A percentile compares a stretch with the other conserved stretches of the same genome.
phyloP scores from a whole-genome alignment of 1,284 basidiomycete species.

The Earliella scabrosa region DNA sequence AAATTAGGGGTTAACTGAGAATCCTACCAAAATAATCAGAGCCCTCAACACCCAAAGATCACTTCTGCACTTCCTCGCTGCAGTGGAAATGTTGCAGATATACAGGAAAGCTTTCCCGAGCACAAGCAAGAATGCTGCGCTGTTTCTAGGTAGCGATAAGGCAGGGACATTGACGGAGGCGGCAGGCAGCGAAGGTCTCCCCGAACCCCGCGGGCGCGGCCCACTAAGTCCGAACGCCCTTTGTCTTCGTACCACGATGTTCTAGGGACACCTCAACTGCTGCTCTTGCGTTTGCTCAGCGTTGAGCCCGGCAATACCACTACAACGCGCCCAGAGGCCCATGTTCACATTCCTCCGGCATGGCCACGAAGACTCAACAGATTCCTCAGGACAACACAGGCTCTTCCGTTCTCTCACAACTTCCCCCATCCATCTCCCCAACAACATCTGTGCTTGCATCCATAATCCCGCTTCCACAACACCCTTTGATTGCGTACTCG shows the following conservation, averaged over 20 bases:
- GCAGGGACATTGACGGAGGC: too few relatives aligned
- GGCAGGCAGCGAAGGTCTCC: not conserved
- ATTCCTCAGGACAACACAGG: constrained; percentile 37
- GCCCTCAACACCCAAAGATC: too few relatives aligned
- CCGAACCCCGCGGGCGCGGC: constrained; percentile 13
- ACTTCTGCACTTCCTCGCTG: too few relatives aligned
- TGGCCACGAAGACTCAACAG: constrained; percentile 33
- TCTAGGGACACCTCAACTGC: constrained; percentile 5
- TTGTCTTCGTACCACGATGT: constrained; percentile 22
- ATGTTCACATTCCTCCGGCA: constrained; percentile 7
- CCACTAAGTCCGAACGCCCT: constrained; percentile 8
- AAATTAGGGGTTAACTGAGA: not conserved
- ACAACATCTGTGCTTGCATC: constrained; percentile 42
- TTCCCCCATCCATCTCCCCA: constrained; percentile 37
- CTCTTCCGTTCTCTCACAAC: constrained; percentile 35
- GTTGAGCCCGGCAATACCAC: not conserved
- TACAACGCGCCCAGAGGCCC: too few relatives aligned
- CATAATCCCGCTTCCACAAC: constrained; percentile 39
- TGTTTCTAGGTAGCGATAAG: too few relatives aligned
- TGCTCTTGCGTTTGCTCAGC: too few relatives aligned
- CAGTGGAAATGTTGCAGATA: too few relatives aligned
- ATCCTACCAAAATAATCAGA: too few relatives aligned
- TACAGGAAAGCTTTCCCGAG: too few relatives aligned
- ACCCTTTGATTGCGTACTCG: constrained; percentile 48
- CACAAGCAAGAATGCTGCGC: too few relatives aligned